Evolutionary conservation across 129 eudicot genomes (phyloP).

Genomic region (Deinandra increscens): DNA sequence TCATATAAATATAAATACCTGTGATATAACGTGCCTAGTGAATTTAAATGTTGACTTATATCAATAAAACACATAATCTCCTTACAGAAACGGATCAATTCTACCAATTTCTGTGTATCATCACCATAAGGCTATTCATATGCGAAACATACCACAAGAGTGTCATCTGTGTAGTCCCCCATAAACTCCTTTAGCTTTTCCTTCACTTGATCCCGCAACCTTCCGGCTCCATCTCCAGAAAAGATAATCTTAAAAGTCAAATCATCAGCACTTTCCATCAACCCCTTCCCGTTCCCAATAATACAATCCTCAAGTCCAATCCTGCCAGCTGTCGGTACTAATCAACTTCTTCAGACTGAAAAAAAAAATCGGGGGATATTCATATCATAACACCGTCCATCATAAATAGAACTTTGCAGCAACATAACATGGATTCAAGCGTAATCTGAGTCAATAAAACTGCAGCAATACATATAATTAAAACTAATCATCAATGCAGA

Average conservation of each 20-base stretch:
- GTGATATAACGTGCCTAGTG: not conserved
- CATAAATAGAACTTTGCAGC: conserved; percentile 14
- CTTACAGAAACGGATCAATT: not conserved
- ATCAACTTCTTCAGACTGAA: conserved; percentile 23
- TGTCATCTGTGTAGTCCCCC: conserved; percentile 93
- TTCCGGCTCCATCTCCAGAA: conserved; percentile 60
- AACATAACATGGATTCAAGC: conserved; percentile 4
- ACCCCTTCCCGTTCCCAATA: conserved; percentile 16
- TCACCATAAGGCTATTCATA: not conserved
- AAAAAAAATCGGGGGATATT: conserved; percentile 20
- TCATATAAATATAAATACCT: not conserved
- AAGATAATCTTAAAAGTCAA: conserved; percentile 60
- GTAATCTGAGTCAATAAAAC: conserved; percentile 2
- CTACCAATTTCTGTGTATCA: conserved; percentile 6
- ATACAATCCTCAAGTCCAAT: conserved; percentile 9
- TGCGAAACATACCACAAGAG: conserved; percentile 61
- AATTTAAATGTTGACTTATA: not conserved
- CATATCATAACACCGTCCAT: not conserved
- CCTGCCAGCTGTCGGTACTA: not conserved
- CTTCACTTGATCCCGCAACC: conserved; percentile 56
- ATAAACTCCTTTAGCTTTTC: conserved; percentile 83
- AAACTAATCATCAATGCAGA: conserved; percentile 11
- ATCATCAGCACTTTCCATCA: conserved; percentile 47
- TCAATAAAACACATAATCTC: conserved; percentile 1
- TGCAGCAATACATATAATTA: not conserved